These are phyloP conservation scores for Endotrypanum monterogeii DNA, from an alignment of 208 protist species.

Conservation along the genomic window DNA sequence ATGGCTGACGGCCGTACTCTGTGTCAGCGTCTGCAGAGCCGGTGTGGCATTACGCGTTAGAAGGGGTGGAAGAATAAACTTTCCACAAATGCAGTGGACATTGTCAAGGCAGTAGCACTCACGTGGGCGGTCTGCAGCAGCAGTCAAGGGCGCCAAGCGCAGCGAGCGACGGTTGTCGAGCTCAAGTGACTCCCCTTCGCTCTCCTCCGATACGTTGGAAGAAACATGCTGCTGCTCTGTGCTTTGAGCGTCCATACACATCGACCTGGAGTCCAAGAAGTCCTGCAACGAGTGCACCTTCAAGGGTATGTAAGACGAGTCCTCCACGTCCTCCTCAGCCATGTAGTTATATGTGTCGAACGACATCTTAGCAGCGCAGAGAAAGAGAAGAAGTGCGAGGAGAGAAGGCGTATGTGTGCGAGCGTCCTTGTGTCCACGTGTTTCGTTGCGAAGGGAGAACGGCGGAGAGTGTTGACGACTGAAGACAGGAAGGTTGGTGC, in stretches of 20 bases:
- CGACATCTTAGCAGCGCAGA: constrained; percentile 1
- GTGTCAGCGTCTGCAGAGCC: neutral
- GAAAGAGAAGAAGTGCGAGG: neutral
- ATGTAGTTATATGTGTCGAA: constrained; percentile 16
- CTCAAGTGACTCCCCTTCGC: neutral
- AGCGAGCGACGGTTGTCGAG: constrained; percentile 4
- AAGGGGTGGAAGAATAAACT: constrained; percentile 20
- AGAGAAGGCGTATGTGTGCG: neutral
- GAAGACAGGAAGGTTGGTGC: neutral
- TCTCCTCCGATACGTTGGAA: constrained; percentile 20
- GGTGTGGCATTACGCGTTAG: constrained; percentile 1
- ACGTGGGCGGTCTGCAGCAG: neutral
- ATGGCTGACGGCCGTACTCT: constrained; percentile 5
- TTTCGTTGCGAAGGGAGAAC: neutral
- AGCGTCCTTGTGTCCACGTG: too few species aligned
- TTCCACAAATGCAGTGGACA: constrained; percentile 23
- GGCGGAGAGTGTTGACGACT: neutral
- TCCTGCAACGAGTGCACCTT: constrained; percentile 28
- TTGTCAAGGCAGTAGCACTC: constrained; percentile 33
- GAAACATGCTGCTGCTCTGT: constrained; percentile 22
- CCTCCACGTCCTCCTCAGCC: constrained; percentile 20
- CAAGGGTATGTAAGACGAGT: constrained; percentile 20
- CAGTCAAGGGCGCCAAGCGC: constrained; percentile 11
- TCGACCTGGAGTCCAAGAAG: constrained; percentile 14
- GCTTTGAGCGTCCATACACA: neutral